Percentiles rank a stretch among this genome's conserved stretches.
Evolutionary conservation across 2,329 filamentous ascomycete genomes (phyloP).

Genomic region (Aurifilum marmelostoma): DNA sequence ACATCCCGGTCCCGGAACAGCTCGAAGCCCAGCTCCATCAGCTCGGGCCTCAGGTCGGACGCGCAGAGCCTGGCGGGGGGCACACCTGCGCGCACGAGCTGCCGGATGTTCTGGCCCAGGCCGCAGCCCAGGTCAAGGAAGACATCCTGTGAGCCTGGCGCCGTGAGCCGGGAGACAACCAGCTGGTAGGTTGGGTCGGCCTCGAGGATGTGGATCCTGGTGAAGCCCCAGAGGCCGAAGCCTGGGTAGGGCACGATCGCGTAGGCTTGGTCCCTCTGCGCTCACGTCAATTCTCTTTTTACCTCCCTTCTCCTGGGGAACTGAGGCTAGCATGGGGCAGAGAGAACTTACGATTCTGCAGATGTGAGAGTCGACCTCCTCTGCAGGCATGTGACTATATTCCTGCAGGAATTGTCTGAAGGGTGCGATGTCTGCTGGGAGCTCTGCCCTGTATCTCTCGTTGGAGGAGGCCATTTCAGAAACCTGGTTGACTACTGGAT

Average conservation of each 20-base stretch:
- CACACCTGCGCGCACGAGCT: conserved; percentile 44
- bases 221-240: conserved; percentile 44
- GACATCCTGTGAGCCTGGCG: conserved; percentile 31
- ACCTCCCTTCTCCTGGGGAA: not conserved
- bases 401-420: conserved; percentile 9
- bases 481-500: not conserved
- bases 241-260: conserved; percentile 43
- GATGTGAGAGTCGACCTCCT: not conserved
- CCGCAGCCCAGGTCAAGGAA: conserved; percentile 48
- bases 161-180: conserved; percentile 35
- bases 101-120: conserved; percentile 49
- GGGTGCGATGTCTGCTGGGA: conserved; percentile 14
- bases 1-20: conserved; percentile 38
- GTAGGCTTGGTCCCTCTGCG: conserved; percentile 42
- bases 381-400: conserved; percentile 6
- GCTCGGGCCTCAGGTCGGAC: conserved; percentile 41
- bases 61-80: conserved; percentile 43
- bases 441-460: conserved; percentile 4
- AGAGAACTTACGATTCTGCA: not conserved
- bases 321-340: no score
- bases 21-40: conserved; percentile 40
- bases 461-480: conserved; percentile 8
- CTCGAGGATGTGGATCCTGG: conserved; percentile 40
- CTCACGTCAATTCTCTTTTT: not conserved
- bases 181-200: conserved; percentile 36